Conservation (phyloP, 768 basidiomycete genomes). For the Termitomyces sp. region DNA sequence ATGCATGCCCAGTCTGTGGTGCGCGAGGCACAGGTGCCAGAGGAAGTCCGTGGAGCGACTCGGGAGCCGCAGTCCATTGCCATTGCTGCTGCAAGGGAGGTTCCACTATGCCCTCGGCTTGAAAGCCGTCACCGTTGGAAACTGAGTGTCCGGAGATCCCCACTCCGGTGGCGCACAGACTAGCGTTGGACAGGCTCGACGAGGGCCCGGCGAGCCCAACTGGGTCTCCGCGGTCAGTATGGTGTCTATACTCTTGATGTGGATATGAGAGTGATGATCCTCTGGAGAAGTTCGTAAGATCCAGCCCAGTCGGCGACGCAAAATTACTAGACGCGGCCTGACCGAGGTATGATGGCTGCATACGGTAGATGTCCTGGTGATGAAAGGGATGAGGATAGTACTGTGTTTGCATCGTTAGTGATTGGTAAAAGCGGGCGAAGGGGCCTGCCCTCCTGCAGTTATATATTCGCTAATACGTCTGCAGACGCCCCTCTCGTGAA, state of each 20-base stretch:
- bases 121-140: conserved; percentile 19
- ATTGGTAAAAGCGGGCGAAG: conserved; percentile 27
- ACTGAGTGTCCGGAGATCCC: conserved; percentile 32
- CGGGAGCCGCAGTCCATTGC: conserved; percentile 18
- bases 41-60: conserved; percentile 25
- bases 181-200: conserved; percentile 25
- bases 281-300: conserved; percentile 40
- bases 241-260: conserved; percentile 38
- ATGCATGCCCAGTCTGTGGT: conserved; percentile 14
- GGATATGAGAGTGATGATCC: conserved; percentile 43
- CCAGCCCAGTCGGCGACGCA: conserved; percentile 25
- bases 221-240: conserved; percentile 33
- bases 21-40: conserved; percentile 23
- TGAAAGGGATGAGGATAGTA: conserved; percentile 23
- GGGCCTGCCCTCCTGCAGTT: conserved; percentile 28
- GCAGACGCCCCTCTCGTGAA: conserved; percentile 31
- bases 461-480: conserved; percentile 43
- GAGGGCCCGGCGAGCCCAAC: conserved; percentile 22
- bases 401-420: conserved; percentile 32
- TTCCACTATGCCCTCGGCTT: conserved; percentile 34
- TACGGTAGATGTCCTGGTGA: conserved; percentile 24
- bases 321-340: conserved; percentile 22
- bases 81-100: conserved; percentile 25
- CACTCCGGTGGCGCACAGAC: conserved; percentile 38
- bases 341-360: conserved; percentile 9